phyloP scores from a whole-genome alignment of 768 basidiomycete genomes.

The Boletus rubroflammeus region DNA sequence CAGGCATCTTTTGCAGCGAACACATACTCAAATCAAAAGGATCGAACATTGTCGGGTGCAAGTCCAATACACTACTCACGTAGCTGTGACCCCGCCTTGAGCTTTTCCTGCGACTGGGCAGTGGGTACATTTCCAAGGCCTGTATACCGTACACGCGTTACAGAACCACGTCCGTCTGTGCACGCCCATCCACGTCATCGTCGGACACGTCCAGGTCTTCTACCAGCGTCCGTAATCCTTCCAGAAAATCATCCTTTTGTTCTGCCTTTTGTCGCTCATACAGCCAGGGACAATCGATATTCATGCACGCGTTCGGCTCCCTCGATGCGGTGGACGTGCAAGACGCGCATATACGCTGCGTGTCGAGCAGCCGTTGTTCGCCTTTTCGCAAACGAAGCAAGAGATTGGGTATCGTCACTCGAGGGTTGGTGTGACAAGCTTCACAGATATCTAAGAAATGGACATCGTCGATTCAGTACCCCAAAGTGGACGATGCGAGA shows the following conservation, averaged over 20 bases:
- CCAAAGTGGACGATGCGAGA: neutral
- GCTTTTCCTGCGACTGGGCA: no score
- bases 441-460: slow-evolving; percentile 56
- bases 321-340: slow-evolving; percentile 56
- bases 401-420: slow-evolving; percentile 56
- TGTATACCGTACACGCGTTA: neutral
- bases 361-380: slow-evolving; percentile 50
- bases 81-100: neutral
- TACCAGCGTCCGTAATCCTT: slow-evolving; percentile 29
- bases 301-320: slow-evolving; percentile 72
- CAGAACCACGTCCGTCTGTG: neutral
- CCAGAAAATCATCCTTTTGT: slow-evolving; percentile 32
- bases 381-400: slow-evolving; percentile 50
- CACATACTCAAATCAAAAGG: no score
- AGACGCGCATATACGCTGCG: slow-evolving; percentile 67
- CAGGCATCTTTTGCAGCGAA: no score
- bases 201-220: slow-evolving; percentile 22
- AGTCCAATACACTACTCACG: neutral
- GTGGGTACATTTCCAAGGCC: neutral
- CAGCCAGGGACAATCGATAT: slow-evolving; percentile 83
- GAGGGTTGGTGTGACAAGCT: slow-evolving; percentile 48
- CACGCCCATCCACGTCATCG: neutral
- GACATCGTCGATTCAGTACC: neutral
- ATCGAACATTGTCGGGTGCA: neutral
- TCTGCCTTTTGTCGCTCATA: slow-evolving; percentile 67